A percentile compares a stretch with the other conserved stretches of the same genome.
Conservation (phyloP, 495 filamentous ascomycete genomes). For the Neohortaea acidophila region DNA sequence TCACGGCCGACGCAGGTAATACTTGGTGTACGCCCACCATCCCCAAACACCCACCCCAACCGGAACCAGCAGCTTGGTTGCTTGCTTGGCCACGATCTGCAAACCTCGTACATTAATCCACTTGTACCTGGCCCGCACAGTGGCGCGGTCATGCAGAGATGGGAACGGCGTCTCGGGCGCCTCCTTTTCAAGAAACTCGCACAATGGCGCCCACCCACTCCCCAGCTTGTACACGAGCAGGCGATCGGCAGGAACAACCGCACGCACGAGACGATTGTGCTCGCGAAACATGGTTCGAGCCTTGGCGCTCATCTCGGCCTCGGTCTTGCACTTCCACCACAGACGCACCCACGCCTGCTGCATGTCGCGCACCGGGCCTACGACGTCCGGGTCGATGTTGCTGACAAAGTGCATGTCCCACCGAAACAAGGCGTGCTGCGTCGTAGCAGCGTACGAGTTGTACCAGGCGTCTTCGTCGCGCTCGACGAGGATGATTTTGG, state of each 20-base stretch:
- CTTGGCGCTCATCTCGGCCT: slow-evolving; percentile 4
- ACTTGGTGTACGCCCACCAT: no score
- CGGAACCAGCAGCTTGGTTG: no score
- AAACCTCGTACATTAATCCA: no score
- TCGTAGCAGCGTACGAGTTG: slow-evolving; percentile 3
- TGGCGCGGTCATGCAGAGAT: no score
- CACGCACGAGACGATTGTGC: slow-evolving; percentile 11
- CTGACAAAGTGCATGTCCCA: neutral
- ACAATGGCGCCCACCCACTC: slow-evolving; percentile 17
- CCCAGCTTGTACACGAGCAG: slow-evolving; percentile 14
- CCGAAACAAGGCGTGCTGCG: slow-evolving; percentile 2
- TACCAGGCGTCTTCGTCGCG: slow-evolving; percentile 33
- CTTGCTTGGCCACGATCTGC: no score
- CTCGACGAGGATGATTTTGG: slow-evolving; percentile 29
- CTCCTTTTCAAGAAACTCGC: slow-evolving; percentile 16
- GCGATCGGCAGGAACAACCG: slow-evolving; percentile 2
- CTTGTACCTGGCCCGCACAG: no score
- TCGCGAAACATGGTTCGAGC: slow-evolving; percentile 7
- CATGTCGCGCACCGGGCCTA: slow-evolving; percentile 3
- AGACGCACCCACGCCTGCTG: neutral
- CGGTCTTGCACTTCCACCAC: slow-evolving; percentile 1
- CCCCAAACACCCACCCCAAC: no score
- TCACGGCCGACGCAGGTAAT: no score
- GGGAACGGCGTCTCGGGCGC: slow-evolving; percentile 14
- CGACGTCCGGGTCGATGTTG: slow-evolving; percentile 3